Evolutionary conservation across 129 eudicot genomes (phyloP).

Genomic region (Centella asiatica): DNA sequence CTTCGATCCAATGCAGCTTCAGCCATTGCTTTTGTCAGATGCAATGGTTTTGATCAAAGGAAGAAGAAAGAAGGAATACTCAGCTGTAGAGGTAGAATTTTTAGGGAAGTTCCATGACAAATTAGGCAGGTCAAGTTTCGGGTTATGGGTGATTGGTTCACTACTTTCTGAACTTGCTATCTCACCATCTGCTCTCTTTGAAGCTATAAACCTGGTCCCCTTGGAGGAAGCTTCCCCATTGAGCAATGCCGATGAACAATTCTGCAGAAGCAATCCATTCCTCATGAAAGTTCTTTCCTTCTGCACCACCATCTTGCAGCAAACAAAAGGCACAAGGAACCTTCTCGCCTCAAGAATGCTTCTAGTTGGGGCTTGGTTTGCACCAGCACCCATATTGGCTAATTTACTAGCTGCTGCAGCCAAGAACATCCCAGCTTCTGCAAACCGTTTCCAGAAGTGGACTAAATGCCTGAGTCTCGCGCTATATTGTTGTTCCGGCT

Average conservation of each 20-base stretch:
- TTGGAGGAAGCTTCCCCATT: slow-evolving; percentile 36
- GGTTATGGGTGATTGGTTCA: slow-evolving; percentile 55
- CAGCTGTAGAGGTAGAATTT: slow-evolving; percentile 49
- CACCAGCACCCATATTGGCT: slow-evolving; percentile 66
- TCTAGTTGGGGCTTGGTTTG: slow-evolving; percentile 83
- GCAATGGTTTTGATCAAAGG: slow-evolving; percentile 68
- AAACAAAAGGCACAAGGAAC: slow-evolving; percentile 38
- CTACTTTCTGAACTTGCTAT: slow-evolving; percentile 67
- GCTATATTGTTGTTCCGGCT: slow-evolving; percentile 44
- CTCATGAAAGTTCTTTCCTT: slow-evolving; percentile 53
- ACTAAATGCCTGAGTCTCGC: slow-evolving; percentile 44
- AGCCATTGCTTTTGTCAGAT: slow-evolving; percentile 57
- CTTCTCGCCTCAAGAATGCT: slow-evolving; percentile 62
- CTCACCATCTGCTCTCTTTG: slow-evolving; percentile 61
- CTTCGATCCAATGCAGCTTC: slow-evolving; percentile 61
- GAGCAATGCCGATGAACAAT: slow-evolving; percentile 36
- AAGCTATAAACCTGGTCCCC: slow-evolving; percentile 47
- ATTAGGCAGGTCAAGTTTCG: slow-evolving; percentile 68
- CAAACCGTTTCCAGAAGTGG: slow-evolving; percentile 50
- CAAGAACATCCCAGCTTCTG: slow-evolving; percentile 31
- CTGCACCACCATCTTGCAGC: slow-evolving; percentile 52
- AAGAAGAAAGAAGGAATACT: slow-evolving; percentile 51
- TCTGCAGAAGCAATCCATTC: slow-evolving; percentile 50
- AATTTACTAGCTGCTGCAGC: slow-evolving; percentile 68
- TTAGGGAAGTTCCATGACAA: slow-evolving; percentile 58